A percentile compares a stretch with the other conserved stretches of the same genome.
phyloP scores from a whole-genome alignment of 148 eudicot genomes.

The Limonium bicolor region DNA sequence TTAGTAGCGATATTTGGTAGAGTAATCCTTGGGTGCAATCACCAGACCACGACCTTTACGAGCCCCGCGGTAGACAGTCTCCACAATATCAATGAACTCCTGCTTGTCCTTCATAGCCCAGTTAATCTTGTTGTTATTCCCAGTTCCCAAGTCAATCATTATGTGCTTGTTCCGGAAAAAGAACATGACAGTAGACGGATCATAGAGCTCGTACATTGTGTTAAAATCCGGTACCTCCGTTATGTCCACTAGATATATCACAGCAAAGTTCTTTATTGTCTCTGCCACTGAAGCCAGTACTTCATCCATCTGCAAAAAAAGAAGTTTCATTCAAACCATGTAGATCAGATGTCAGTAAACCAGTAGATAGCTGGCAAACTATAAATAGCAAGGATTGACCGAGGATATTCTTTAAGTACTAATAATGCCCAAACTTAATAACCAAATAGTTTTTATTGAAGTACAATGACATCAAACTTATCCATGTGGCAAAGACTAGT shows the following conservation, averaged over 20 bases:
- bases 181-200: slow-evolving; percentile 5
- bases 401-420: too few relatives aligned
- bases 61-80: slow-evolving; percentile 6
- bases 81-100: slow-evolving; percentile 4
- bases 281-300: slow-evolving; percentile 5
- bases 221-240: slow-evolving; percentile 6
- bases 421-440: too few relatives aligned
- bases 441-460: too few relatives aligned
- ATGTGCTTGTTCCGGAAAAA: slow-evolving; percentile 7
- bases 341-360: too few relatives aligned
- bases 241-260: slow-evolving; percentile 8
- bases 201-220: slow-evolving; percentile 6
- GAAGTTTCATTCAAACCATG: too few relatives aligned
- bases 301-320: slow-evolving; percentile 10
- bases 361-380: too few relatives aligned
- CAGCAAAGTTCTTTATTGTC: slow-evolving; percentile 7
- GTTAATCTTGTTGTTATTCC: slow-evolving; percentile 7
- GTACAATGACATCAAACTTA: too few relatives aligned
- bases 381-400: too few relatives aligned
- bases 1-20: slow-evolving; percentile 7
- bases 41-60: slow-evolving; percentile 5
- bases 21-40: slow-evolving; percentile 6
- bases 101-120: slow-evolving; percentile 8
- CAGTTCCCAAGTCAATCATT: slow-evolving; percentile 5
- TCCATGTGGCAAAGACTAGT: too few relatives aligned